Conservation (phyloP, 345 rosid genomes). For the Moricandia arvensis region DNA sequence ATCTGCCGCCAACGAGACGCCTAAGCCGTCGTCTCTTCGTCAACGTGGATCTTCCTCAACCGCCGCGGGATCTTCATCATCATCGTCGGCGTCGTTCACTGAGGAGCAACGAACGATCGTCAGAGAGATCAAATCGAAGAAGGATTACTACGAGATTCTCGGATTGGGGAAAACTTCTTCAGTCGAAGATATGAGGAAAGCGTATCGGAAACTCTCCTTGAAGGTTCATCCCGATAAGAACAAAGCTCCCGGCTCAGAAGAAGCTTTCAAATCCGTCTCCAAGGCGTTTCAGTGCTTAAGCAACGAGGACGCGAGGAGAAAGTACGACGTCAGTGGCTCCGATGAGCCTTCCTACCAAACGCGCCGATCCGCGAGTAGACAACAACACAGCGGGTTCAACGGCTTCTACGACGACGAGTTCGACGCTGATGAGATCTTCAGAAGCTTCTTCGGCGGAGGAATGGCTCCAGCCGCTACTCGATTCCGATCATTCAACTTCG, state of each 20-base stretch:
- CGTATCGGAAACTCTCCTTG: constrained; percentile 78
- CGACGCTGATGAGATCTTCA: constrained; percentile 93
- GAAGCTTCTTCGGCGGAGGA: constrained; percentile 91
- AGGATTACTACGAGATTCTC: constrained; percentile 79
- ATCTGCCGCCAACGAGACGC: constrained; percentile 31
- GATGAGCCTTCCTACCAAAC: constrained; percentile 66
- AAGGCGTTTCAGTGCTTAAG: constrained; percentile 91
- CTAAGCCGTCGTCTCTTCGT: constrained; percentile 46
- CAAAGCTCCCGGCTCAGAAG: constrained; percentile 92
- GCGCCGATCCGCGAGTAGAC: constrained; percentile 45
- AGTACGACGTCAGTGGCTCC: constrained; percentile 70
- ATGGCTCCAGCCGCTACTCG: constrained; percentile 70
- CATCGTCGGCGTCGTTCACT: constrained; percentile 44
- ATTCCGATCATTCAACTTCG: constrained; percentile 64
- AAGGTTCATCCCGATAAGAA: constrained; percentile 98
- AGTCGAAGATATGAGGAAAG: constrained; percentile 78
- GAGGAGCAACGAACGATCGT: constrained; percentile 76
- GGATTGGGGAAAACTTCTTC: constrained; percentile 62
- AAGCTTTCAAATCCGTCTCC: constrained; percentile 78
- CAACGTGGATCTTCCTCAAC: constrained; percentile 42
- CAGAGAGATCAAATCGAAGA: constrained; percentile 68
- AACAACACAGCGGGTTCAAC: constrained; percentile 32
- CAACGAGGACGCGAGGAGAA: constrained; percentile 62
- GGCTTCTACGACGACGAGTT: constrained; percentile 58
- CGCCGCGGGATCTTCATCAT: constrained; percentile 16